Percentiles rank a stretch among this genome's conserved stretches.
Conservation (phyloP, 768 basidiomycete genomes). For the Lentinula sp. region DNA sequence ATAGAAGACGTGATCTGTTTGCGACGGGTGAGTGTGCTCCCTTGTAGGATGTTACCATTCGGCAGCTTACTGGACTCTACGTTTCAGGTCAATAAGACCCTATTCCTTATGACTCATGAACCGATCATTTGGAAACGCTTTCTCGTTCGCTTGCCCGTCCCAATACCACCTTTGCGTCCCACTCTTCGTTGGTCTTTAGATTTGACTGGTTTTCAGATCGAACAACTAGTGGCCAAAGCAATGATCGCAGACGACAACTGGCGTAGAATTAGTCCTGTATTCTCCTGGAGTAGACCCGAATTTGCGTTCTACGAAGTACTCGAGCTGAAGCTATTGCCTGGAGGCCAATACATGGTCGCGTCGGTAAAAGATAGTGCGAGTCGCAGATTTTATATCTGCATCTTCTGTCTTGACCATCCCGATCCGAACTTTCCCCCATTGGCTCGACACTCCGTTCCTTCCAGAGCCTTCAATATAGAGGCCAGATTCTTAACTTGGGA, state of each 20-base stretch:
- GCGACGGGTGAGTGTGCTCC: conserved; percentile 31
- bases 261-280: conserved; percentile 33
- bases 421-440: conserved; percentile 33
- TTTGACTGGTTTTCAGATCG: conserved; percentile 37
- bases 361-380: conserved; percentile 42
- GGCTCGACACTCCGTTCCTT: conserved; percentile 40
- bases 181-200: conserved; percentile 38
- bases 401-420: conserved; percentile 55
- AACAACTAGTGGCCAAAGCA: conserved; percentile 55
- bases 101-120: conserved; percentile 61
- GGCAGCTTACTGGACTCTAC: background rate
- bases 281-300: conserved; percentile 20
- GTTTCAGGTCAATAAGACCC: conserved; percentile 50
- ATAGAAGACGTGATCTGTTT: conserved; percentile 43
- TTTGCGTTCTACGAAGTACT: conserved; percentile 31
- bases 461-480: conserved; percentile 50
- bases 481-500: conserved; percentile 52
- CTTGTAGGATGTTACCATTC: background rate
- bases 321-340: conserved; percentile 55
- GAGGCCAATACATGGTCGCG: conserved; percentile 62
- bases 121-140: conserved; percentile 67
- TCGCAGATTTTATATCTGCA: conserved; percentile 41
- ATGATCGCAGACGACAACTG: conserved; percentile 58
- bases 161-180: conserved; percentile 56
- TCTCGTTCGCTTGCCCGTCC: conserved; percentile 45